Evolutionary conservation across 371 early-diverging fungal genomes (phyloP).

Genomic region (Syncephalastrum contaminatum): DNA sequence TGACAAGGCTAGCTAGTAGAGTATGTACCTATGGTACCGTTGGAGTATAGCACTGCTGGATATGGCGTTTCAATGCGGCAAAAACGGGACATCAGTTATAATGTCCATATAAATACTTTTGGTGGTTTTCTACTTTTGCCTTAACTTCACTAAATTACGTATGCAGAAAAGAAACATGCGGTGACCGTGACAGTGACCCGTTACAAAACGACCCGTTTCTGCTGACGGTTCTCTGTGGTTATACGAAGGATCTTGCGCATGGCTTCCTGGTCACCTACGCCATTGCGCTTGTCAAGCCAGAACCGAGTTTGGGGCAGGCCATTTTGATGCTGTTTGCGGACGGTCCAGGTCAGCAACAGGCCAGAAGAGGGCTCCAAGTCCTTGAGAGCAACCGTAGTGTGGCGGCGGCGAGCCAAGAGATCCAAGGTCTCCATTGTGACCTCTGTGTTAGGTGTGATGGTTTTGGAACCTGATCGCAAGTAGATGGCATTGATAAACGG

Average conservation of each 20-base stretch:
- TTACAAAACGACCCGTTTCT: constrained; percentile 13
- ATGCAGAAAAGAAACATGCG: too few relatives aligned
- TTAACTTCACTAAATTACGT: too few relatives aligned
- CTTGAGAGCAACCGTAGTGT: constrained; percentile 30
- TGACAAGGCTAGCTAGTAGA: too few relatives aligned
- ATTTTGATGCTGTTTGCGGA: constrained; percentile 18
- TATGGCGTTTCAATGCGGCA: too few relatives aligned
- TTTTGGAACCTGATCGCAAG: constrained; percentile 18
- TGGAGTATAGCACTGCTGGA: too few relatives aligned
- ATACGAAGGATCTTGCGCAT: constrained; percentile 39
- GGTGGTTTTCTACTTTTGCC: neutral
- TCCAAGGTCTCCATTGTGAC: constrained; percentile 46
- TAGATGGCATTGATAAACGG: constrained; percentile 41
- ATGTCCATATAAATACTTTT: neutral
- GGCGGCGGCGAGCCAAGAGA: constrained; percentile 27
- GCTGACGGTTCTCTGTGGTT: constrained; percentile 29
- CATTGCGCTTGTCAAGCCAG: constrained; percentile 45
- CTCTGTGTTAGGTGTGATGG: constrained; percentile 37
- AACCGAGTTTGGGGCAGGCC: constrained; percentile 32
- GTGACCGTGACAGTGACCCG: too few relatives aligned
- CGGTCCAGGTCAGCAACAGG: constrained; percentile 38
- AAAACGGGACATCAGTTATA: too few relatives aligned
- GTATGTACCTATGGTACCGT: too few relatives aligned
- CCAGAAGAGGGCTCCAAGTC: constrained; percentile 29
- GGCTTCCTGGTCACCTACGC: constrained; percentile 31